Base-by-base conservation (phyloP, 108 stramenopile genomes). In the Schizochytrium sp. region DNA sequence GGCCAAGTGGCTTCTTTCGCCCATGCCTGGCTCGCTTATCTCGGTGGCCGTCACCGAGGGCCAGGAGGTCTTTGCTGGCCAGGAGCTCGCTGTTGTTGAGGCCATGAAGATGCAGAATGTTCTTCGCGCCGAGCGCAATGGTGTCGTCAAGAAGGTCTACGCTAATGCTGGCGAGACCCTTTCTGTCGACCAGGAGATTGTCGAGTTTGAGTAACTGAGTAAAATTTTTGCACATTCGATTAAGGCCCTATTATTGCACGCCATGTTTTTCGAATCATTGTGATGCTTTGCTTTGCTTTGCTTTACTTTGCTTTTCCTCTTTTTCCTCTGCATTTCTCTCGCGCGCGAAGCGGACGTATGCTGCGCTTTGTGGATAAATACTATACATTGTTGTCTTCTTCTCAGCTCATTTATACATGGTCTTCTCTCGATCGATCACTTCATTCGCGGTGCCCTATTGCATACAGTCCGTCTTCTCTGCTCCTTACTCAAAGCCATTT, bases 91-190 rank as follows among this genome's bases (percentile, higher is more conserved):
- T 87, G 93, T 98, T 43, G 95, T 98, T 5, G 98, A 98, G 92
- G 98, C 98, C 5, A 99, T 99, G 98, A 99, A 99, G 93, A 99
- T 99, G 98, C 97, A 98, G 95, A 99, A 98, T 90, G 92, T 98
- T 21, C 93, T 98, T 29, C 95, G 96, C 25, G 95, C 97, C 23
- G 95, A 95, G 88, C 90, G 93, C 72, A 87, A 89, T 5, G 97
- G 95, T 45, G 88, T 90, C 18, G 92, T 94, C n/a, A 92, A 88
- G 58, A 94, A 92, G 83, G 87, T 97, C 59, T 89, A 90, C 60
- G 94, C 94, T 25, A 72, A 89, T 34, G 95, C 94, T 5, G 97
- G 97, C 14, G 92, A 92, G 6, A 94, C 94, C 0, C 89, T 97
- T 28, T 91, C 91, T 8, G 95, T 95, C 5, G 97, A 97, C 91